Conservation (phyloP, 2,329 filamentous ascomycete species). For the Fonsecaea monophora region DNA sequence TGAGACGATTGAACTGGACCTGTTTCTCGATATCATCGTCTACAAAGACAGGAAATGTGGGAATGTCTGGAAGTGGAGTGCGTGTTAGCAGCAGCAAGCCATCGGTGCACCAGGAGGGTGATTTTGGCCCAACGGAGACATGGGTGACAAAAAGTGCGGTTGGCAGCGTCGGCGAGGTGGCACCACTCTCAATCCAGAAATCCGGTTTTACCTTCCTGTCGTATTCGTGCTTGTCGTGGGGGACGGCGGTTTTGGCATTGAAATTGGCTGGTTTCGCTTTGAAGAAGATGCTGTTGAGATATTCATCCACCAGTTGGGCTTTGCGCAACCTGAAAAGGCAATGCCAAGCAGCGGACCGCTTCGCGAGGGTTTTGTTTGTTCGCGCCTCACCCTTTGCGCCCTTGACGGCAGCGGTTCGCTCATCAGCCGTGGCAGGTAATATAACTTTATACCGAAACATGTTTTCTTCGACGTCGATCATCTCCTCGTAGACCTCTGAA, state of each 20-base stretch:
- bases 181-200: slow-evolving; percentile 64
- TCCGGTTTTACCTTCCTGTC: slow-evolving; percentile 78
- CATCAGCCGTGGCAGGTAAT: slow-evolving; percentile 66
- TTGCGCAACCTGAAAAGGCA: slow-evolving; percentile 74
- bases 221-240: slow-evolving; percentile 74
- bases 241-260: slow-evolving; percentile 86
- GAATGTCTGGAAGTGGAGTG: slow-evolving; percentile 66
- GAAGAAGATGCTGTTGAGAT: slow-evolving; percentile 74
- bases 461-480: slow-evolving; percentile 50
- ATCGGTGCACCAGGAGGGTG: slow-evolving; percentile 29
- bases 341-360: slow-evolving; percentile 87
- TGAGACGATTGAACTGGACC: slow-evolving; percentile 60
- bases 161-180: slow-evolving; percentile 11
- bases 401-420: slow-evolving; percentile 66
- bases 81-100: slow-evolving; percentile 76
- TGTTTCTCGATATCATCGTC: slow-evolving; percentile 66
- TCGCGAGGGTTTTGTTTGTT: slow-evolving; percentile 76
- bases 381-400: slow-evolving; percentile 69
- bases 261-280: slow-evolving; percentile 79
- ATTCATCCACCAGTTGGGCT: slow-evolving; percentile 71
- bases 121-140: slow-evolving; percentile 16
- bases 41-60: slow-evolving; percentile 75
- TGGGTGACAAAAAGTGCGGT: slow-evolving; percentile 28
- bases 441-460: slow-evolving; percentile 78
- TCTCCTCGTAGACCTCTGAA: slow-evolving; percentile 50